Conservation (phyloP, 169 alveolate species). For the Babesia microti region DNA sequence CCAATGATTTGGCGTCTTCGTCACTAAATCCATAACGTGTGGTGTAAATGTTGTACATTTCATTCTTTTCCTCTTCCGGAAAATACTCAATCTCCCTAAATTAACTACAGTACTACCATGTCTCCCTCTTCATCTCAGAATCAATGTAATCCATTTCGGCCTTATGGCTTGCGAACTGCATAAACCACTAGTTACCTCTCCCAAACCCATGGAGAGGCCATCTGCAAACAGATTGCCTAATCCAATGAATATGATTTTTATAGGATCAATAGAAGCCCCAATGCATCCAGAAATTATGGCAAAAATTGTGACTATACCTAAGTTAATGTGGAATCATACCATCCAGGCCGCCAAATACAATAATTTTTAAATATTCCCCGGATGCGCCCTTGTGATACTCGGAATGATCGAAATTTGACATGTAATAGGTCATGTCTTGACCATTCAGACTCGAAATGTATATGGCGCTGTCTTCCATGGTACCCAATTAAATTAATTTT, state of each 20-base stretch:
- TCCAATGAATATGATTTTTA: slow-evolving; percentile 69
- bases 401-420: not conserved
- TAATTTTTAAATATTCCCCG: slow-evolving; percentile 64
- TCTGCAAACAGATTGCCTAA: slow-evolving; percentile 78
- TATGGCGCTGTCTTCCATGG: no score
- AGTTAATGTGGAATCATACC: slow-evolving; percentile 33
- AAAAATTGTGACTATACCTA: slow-evolving; percentile 76
- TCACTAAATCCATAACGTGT: slow-evolving; percentile 65
- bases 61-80: slow-evolving; percentile 78
- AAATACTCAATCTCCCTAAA: slow-evolving; percentile 75
- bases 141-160: slow-evolving; percentile 67
- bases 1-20: slow-evolving; percentile 74
- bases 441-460: not conserved
- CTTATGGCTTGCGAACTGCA: slow-evolving; percentile 62
- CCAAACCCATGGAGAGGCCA: slow-evolving; percentile 81
- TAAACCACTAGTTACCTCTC: slow-evolving; percentile 59
- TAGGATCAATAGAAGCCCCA: slow-evolving; percentile 76
- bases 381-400: slow-evolving; percentile 32
- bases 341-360: slow-evolving; percentile 81
- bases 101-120: slow-evolving; percentile 48
- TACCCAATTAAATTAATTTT: no score
- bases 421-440: not conserved
- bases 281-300: slow-evolving; percentile 81
- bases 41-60: slow-evolving; percentile 74
- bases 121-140: slow-evolving; percentile 66